These are phyloP conservation scores for Pichia sp. DNA, from an alignment of 1,139 yeast species.

Conservation along the genomic window DNA sequence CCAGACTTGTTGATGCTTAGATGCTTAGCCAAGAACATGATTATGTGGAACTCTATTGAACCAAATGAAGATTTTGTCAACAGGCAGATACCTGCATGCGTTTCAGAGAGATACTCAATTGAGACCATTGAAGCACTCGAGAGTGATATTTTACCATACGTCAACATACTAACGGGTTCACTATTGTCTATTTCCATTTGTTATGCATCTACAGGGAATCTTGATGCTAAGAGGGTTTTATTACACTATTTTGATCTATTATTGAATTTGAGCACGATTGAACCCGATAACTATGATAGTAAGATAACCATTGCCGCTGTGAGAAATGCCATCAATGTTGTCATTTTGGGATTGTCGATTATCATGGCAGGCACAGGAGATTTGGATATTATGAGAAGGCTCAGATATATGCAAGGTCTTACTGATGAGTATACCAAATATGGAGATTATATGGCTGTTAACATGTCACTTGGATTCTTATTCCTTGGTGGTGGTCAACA, in stretches of 20 bases:
- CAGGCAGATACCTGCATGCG: slow-evolving; percentile 42
- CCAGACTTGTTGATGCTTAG: slow-evolving; percentile 75
- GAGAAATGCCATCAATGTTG: slow-evolving; percentile 48
- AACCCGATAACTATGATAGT: slow-evolving; percentile 50
- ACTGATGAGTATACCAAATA: slow-evolving; percentile 43
- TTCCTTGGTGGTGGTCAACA: slow-evolving; percentile 92
- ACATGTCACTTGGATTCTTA: slow-evolving; percentile 78
- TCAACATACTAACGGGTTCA: slow-evolving; percentile 68
- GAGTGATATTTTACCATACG: slow-evolving; percentile 58
- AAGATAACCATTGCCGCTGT: slow-evolving; percentile 52
- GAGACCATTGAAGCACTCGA: slow-evolving; percentile 31
- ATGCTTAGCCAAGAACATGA: slow-evolving; percentile 58
- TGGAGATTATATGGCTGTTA: slow-evolving; percentile 74
- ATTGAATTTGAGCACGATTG: slow-evolving; percentile 44
- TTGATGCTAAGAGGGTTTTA: slow-evolving; percentile 50
- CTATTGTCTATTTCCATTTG: slow-evolving; percentile 70
- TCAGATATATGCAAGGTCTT: slow-evolving; percentile 61
- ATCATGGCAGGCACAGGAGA: slow-evolving; percentile 95
- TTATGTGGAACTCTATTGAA: slow-evolving; percentile 71
- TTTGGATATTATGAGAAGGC: slow-evolving; percentile 62
- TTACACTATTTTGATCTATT: slow-evolving; percentile 56
- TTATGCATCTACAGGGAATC: slow-evolving; percentile 65
- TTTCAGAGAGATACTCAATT: slow-evolving; percentile 21
- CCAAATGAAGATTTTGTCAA: slow-evolving; percentile 54
- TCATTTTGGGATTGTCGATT: slow-evolving; percentile 60